These are phyloP conservation scores for Ascochyta lentis DNA, from an alignment of 2,329 filamentous ascomycete species.

Conservation along the genomic window DNA sequence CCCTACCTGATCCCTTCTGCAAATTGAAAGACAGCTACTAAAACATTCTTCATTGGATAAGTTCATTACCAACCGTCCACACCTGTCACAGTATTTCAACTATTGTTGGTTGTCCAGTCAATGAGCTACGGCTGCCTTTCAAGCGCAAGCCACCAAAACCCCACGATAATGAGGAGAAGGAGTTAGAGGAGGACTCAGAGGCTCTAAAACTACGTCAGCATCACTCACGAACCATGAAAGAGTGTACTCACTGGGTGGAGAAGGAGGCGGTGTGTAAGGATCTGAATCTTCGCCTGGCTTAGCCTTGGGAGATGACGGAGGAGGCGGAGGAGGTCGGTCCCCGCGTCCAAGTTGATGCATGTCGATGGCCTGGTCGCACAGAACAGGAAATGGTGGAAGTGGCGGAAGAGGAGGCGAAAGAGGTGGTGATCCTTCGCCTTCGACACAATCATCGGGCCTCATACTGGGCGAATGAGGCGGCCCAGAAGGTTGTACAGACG, in stretches of 20 bases:
- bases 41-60: too few relatives aligned
- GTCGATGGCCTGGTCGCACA: background rate
- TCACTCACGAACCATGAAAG: background rate
- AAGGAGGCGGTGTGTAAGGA: background rate
- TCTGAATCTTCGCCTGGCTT: background rate
- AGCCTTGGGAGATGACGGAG: background rate
- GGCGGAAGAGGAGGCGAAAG: background rate
- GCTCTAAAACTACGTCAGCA: background rate
- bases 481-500: too few relatives aligned
- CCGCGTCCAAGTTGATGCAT: background rate
- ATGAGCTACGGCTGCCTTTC: background rate
- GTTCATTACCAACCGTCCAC: too few relatives aligned
- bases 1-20: too few relatives aligned
- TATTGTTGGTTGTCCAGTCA: background rate
- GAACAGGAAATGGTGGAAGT: background rate
- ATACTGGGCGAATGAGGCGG: too few relatives aligned
- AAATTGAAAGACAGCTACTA: too few relatives aligned
- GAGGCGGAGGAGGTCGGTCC: background rate
- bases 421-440: background rate
- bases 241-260: background rate
- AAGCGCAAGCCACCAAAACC: background rate
- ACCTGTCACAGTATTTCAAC: background rate
- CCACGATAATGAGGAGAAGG: background rate
- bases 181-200: background rate
- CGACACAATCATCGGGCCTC: too few relatives aligned